These are phyloP conservation scores for Parathielavia hyrcaniae DNA, from an alignment of 495 filamentous ascomycete species.

Conservation along the genomic window DNA sequence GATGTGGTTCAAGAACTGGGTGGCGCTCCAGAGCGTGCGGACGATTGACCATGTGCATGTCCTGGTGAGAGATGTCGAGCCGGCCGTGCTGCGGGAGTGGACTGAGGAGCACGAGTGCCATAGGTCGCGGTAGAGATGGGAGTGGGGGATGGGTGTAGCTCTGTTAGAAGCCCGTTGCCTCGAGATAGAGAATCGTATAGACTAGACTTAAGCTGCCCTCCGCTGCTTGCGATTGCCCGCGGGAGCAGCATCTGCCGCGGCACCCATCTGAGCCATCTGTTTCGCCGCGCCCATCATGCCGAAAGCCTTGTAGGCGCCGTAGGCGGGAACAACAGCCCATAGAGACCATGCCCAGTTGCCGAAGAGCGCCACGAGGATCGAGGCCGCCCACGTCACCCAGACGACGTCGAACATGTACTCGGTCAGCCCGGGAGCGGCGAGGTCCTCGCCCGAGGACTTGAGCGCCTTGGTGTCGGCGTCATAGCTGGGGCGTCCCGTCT, in stretches of 20 bases:
- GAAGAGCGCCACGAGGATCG: conserved; percentile 58
- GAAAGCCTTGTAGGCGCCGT: conserved; percentile 63
- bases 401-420: conserved; percentile 97
- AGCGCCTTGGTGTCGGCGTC: conserved; percentile 57
- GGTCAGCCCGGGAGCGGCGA: conserved; percentile 80
- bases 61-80: conserved; percentile 56
- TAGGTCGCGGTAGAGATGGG: conserved; percentile 21
- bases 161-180: not conserved
- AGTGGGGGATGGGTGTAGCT: conserved; percentile 7
- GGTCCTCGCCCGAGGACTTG: conserved; percentile 73
- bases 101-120: conserved; percentile 40
- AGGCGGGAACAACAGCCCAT: conserved; percentile 63
- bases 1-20: conserved; percentile 94
- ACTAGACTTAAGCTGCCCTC: conserved; percentile 32
- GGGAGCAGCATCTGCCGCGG: conserved; percentile 28
- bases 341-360: conserved; percentile 75
- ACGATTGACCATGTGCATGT: conserved; percentile 64
- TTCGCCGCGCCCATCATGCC: conserved; percentile 59
- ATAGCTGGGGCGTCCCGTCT: conserved; percentile 70
- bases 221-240: conserved; percentile 48
- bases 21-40: conserved; percentile 77
- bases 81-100: conserved; percentile 57
- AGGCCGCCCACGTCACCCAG: conserved; percentile 78
- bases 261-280: conserved; percentile 49
- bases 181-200: conserved; percentile 9